Conservation (phyloP, 768 basidiomycete species). For the Hemileccinum rubropunctum region DNA sequence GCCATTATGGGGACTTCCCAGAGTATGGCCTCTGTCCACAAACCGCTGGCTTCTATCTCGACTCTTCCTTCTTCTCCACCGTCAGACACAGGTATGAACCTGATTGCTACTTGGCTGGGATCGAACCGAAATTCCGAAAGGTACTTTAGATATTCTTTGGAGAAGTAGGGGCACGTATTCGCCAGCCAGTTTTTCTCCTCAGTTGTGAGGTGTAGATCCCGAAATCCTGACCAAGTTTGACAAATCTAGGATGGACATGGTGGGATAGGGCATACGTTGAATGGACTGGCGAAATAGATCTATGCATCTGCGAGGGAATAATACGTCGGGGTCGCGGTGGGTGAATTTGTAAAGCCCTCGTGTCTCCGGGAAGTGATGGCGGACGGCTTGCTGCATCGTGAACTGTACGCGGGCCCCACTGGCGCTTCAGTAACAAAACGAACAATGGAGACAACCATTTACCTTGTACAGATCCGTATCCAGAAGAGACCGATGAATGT, state of each 20-base stretch:
- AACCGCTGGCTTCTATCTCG: slow-evolving; percentile 69
- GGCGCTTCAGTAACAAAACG: neutral
- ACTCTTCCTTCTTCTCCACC: slow-evolving; percentile 56
- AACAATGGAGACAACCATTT: neutral
- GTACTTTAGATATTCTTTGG: slow-evolving; percentile 69
- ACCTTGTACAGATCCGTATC: slow-evolving; percentile 98
- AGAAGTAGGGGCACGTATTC: slow-evolving; percentile 71
- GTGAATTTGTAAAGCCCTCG: slow-evolving; percentile 77
- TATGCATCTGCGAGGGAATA: slow-evolving; percentile 49
- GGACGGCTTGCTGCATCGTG: slow-evolving; percentile 93
- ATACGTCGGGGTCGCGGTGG: slow-evolving; percentile 62
- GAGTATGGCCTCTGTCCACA: slow-evolving; percentile 82
- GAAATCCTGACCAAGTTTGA: slow-evolving; percentile 54
- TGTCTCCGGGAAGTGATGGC: slow-evolving; percentile 70
- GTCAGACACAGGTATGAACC: slow-evolving; percentile 57
- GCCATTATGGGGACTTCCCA: slow-evolving; percentile 98
- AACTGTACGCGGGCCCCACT: slow-evolving; percentile 44
- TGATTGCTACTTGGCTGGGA: slow-evolving; percentile 58
- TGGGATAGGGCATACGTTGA: slow-evolving; percentile 45
- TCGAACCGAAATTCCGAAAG: slow-evolving; percentile 68
- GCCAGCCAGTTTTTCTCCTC: slow-evolving; percentile 69
- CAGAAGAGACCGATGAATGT: slow-evolving; percentile 54
- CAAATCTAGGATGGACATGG: slow-evolving; percentile 19
- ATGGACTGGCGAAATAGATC: slow-evolving; percentile 48
- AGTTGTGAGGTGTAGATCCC: slow-evolving; percentile 52